Evolutionary conservation across 352 stramenopile genomes (phyloP).

Genomic region (Thraustochytrium sp.): DNA sequence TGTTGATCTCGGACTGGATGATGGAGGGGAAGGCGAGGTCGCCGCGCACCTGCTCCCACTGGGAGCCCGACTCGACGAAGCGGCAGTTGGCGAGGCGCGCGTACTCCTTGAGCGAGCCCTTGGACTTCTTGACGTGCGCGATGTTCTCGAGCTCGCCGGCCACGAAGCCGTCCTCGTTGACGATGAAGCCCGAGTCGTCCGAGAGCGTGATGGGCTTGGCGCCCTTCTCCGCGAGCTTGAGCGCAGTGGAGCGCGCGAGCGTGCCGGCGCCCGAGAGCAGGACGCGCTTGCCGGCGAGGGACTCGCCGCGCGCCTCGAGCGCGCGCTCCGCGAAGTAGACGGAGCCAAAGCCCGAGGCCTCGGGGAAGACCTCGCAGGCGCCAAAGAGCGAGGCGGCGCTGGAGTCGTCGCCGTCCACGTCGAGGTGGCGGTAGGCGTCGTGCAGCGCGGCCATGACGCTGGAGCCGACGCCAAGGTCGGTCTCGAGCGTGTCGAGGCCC

Average conservation of each 20-base stretch:
- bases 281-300: conserved; percentile 89
- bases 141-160: conserved; percentile 49
- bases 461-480: conserved; percentile 83
- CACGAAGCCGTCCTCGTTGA: conserved; percentile 59
- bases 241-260: conserved; percentile 72
- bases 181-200: conserved; percentile 71
- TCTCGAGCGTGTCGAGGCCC: conserved; percentile 87
- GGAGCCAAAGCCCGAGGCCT: conserved; percentile 82
- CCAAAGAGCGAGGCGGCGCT: conserved; percentile 79
- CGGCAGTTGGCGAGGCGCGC: neutral
- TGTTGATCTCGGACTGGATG: conserved; percentile 43
- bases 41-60: conserved; percentile 36
- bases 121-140: conserved; percentile 61
- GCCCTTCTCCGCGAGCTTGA: conserved; percentile 72
- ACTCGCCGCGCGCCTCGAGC: conserved; percentile 78
- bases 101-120: conserved; percentile 40
- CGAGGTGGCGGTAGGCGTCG: conserved; percentile 94
- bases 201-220: conserved; percentile 72
- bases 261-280: conserved; percentile 90
- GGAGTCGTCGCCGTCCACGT: conserved; percentile 54
- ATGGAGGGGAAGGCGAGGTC: conserved; percentile 36
- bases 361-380: conserved; percentile 73
- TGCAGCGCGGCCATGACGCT: conserved; percentile 94
- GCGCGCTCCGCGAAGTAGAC: conserved; percentile 90
- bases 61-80: neutral